These are phyloP conservation scores for Misopates orontium DNA, from an alignment of 257 asterid genomes.

Conservation along the genomic window DNA sequence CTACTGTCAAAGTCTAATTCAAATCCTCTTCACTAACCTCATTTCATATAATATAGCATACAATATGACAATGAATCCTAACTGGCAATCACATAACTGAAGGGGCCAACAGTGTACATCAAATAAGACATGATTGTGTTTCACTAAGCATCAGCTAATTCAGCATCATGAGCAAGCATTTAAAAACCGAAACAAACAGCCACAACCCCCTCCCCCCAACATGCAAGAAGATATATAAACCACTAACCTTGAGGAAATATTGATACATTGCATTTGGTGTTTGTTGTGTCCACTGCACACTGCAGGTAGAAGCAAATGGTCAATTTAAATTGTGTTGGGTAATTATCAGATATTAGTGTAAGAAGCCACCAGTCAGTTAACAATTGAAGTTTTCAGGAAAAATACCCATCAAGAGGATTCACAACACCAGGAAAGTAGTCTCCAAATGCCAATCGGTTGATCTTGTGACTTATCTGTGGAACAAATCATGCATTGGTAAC, in stretches of 20 bases:
- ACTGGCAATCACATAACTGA: not conserved
- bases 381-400: slow-evolving; percentile 19
- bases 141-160: not conserved
- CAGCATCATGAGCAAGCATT: no score
- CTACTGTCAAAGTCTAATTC: not conserved
- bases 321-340: not conserved
- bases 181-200: no score
- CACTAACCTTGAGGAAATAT: slow-evolving; percentile 86
- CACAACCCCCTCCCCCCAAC: no score
- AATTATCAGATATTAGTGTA: slow-evolving; percentile 11
- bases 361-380: slow-evolving; percentile 20
- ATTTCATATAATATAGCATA: not conserved
- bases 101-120: not conserved
- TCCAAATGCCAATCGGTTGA: slow-evolving; percentile 84
- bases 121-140: not conserved
- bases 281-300: slow-evolving; percentile 79
- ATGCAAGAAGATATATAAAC: not conserved
- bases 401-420: slow-evolving; percentile 96
- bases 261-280: slow-evolving; percentile 89
- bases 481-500: slow-evolving; percentile 22
- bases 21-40: not conserved
- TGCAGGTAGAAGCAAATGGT: slow-evolving; percentile 40
- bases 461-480: slow-evolving; percentile 82
- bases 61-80: not conserved
- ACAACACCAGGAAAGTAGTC: slow-evolving; percentile 91